These are phyloP conservation scores for Kwoniella bestiolae DNA, from an alignment of 768 basidiomycete genomes.

Conservation along the genomic window DNA sequence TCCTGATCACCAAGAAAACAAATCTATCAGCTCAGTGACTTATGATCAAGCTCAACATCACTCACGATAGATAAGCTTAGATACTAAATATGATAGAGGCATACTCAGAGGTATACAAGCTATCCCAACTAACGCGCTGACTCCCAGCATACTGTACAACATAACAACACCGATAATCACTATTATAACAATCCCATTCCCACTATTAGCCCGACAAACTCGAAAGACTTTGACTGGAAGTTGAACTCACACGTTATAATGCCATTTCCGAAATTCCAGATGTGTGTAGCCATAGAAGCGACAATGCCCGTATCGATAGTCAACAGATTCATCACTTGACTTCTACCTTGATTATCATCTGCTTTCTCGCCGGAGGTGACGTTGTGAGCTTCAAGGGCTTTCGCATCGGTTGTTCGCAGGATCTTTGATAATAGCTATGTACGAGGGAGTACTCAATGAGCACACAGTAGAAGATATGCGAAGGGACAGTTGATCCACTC, in stretches of 20 bases:
- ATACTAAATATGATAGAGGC: constrained; percentile 32
- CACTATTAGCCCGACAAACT: background rate
- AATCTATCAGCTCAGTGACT: constrained; percentile 2
- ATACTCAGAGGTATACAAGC: constrained; percentile 40
- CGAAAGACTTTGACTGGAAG: background rate
- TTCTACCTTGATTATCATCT: constrained; percentile 29
- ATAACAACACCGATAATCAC: constrained; percentile 40
- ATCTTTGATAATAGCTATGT: constrained; percentile 49
- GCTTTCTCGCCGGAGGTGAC: constrained; percentile 23
- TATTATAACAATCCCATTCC: constrained; percentile 4
- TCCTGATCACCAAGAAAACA: constrained; percentile 11
- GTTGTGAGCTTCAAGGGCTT: constrained; percentile 45
- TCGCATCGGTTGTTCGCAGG: constrained; percentile 43
- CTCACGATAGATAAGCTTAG: constrained; percentile 39
- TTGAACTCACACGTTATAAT: constrained; percentile 28
- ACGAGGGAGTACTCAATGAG: background rate
- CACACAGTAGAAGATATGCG: background rate
- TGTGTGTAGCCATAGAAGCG: constrained; percentile 36
- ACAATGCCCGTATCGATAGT: constrained; percentile 46
- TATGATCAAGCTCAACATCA: background rate
- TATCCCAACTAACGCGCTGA: constrained; percentile 49
- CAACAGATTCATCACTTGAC: constrained; percentile 47
- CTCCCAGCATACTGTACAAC: constrained; percentile 47
- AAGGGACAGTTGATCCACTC: background rate
- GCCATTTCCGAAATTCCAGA: constrained; percentile 39